These are phyloP conservation scores for Hypericum perforatum DNA, from an alignment of 345 rosid genomes.

Conservation along the genomic window DNA sequence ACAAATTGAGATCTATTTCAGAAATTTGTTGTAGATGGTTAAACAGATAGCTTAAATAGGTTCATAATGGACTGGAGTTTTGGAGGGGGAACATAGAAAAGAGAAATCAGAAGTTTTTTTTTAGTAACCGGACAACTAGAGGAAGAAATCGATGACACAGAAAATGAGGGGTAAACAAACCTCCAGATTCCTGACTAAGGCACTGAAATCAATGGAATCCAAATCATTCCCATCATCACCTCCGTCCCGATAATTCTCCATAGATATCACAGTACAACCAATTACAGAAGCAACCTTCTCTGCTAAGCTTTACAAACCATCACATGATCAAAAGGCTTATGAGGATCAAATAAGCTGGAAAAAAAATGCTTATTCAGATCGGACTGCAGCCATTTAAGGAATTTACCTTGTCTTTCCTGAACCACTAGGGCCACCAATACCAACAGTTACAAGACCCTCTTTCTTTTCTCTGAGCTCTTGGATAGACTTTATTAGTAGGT, in stretches of 20 bases:
- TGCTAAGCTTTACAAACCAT: constrained; percentile 61
- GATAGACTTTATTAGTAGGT: constrained; percentile 76
- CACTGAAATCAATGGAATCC: constrained; percentile 81
- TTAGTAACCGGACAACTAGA: background rate
- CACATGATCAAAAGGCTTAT: constrained; percentile 17
- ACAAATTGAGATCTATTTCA: no score
- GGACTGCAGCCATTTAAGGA: background rate
- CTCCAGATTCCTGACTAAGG: constrained; percentile 76
- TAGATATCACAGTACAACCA: constrained; percentile 89
- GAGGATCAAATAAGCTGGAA: background rate
- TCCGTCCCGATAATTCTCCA: constrained; percentile 87
- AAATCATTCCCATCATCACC: constrained; percentile 78
- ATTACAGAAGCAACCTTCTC: constrained; percentile 98
- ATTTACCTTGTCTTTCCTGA: constrained; percentile 83
- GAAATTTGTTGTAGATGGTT: no score
- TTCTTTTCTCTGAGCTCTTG: constrained; percentile 97
- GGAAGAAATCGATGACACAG: constrained; percentile 4
- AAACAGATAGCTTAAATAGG: no score
- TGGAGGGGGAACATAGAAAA: no score
- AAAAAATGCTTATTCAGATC: constrained; percentile 2
- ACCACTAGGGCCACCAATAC: constrained; percentile 98
- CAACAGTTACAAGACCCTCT: constrained; percentile 79
- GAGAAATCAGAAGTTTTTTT: background rate
- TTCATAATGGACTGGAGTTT: no score
- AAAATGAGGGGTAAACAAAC: constrained; percentile 24